Evolutionary conservation across 805 yeast genomes (phyloP).

Genomic region (Candida coquimbonensis): DNA sequence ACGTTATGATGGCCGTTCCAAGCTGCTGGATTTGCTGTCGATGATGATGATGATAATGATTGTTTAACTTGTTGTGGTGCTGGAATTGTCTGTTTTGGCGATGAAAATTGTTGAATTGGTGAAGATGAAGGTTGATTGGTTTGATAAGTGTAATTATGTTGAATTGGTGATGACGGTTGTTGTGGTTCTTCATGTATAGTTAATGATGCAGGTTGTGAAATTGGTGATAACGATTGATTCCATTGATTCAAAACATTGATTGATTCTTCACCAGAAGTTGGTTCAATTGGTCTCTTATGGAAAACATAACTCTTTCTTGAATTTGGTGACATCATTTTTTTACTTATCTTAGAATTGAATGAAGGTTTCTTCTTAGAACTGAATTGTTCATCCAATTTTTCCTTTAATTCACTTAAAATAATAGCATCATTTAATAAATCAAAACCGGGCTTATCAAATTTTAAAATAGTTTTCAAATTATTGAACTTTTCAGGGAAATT

Average conservation of each 20-base stretch:
- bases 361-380: constrained; percentile 16
- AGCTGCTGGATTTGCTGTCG: neutral
- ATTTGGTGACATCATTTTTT: constrained; percentile 19
- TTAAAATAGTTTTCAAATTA: constrained; percentile 31
- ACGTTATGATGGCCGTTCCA: constrained; percentile 16
- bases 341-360: constrained; percentile 25
- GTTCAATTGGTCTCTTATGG: constrained; percentile 7
- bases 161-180: constrained; percentile 2
- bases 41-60: neutral
- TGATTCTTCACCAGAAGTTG: constrained; percentile 13
- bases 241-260: constrained; percentile 2
- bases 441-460: constrained; percentile 24
- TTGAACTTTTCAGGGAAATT: constrained; percentile 33
- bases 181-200: constrained; percentile 4
- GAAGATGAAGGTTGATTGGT: neutral
- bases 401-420: constrained; percentile 20
- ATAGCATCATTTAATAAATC: constrained; percentile 24
- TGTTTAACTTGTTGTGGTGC: neutral
- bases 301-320: constrained; percentile 8
- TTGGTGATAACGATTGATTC: constrained; percentile 10
- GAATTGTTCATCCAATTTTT: constrained; percentile 17
- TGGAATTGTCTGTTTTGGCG: neutral
- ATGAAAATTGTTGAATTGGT: constrained; percentile 2
- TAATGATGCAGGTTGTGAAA: constrained; percentile 4
- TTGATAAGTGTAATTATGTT: neutral